These are phyloP conservation scores for Syncephalastrum racemosum DNA, from an alignment of 371 early-diverging fungal species.

Conservation along the genomic window DNA sequence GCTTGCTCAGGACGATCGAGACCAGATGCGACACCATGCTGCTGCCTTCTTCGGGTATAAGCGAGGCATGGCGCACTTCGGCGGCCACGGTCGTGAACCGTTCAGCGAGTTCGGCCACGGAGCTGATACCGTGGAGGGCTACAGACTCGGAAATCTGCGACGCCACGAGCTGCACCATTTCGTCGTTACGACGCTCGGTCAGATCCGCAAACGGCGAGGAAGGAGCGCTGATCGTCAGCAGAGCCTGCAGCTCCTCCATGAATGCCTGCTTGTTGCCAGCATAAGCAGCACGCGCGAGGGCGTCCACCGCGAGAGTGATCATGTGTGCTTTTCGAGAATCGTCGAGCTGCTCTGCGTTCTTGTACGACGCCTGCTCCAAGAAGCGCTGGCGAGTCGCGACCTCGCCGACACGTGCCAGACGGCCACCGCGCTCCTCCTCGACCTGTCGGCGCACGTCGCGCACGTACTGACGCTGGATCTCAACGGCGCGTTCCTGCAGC, in stretches of 20 bases:
- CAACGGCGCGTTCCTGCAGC: slow-evolving; percentile 50
- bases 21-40: slow-evolving; percentile 77
- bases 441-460: slow-evolving; percentile 77
- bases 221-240: slow-evolving; percentile 39
- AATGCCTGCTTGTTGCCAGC: slow-evolving; percentile 57
- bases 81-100: slow-evolving; percentile 72
- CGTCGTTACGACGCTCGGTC: slow-evolving; percentile 57
- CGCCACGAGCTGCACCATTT: slow-evolving; percentile 66
- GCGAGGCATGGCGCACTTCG: slow-evolving; percentile 78
- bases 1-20: slow-evolving; percentile 71
- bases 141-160: slow-evolving; percentile 61
- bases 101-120: slow-evolving; percentile 69
- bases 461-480: slow-evolving; percentile 57
- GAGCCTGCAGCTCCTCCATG: slow-evolving; percentile 65
- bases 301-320: slow-evolving; percentile 54
- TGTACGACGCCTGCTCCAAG: slow-evolving; percentile 65
- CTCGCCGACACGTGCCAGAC: slow-evolving; percentile 77
- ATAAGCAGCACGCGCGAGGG: slow-evolving; percentile 48
- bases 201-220: slow-evolving; percentile 42
- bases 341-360: slow-evolving; percentile 63
- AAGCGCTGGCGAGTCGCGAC: slow-evolving; percentile 72
- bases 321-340: slow-evolving; percentile 57
- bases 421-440: slow-evolving; percentile 89
- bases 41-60: slow-evolving; percentile 87
- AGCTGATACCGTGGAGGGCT: slow-evolving; percentile 68